Evolutionary conservation across 2,329 filamentous ascomycete species (phyloP).

Genomic region (Talaromyces sp.): DNA sequence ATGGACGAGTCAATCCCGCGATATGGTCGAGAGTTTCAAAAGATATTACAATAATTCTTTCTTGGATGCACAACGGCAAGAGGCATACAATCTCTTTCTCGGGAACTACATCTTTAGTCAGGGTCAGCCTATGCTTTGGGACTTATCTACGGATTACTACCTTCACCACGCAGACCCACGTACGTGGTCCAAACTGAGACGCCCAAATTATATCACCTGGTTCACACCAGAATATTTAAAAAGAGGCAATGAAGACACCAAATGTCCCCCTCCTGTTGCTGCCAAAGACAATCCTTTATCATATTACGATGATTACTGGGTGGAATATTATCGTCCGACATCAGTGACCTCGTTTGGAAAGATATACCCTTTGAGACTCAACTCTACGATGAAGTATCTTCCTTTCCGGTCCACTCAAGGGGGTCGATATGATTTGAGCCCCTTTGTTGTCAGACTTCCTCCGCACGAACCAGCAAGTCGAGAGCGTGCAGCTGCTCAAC

Average conservation of each 20-base stretch:
- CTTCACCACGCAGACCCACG: slow-evolving; percentile 85
- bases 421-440: slow-evolving; percentile 77
- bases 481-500: slow-evolving; percentile 44
- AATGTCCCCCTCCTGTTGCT: slow-evolving; percentile 16
- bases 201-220: slow-evolving; percentile 82
- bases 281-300: slow-evolving; percentile 32
- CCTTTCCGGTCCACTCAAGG: slow-evolving; percentile 66
- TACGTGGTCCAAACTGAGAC: slow-evolving; percentile 61
- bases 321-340: slow-evolving; percentile 90
- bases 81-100: slow-evolving; percentile 95
- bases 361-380: slow-evolving; percentile 89
- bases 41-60: slow-evolving; percentile 99
- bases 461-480: slow-evolving; percentile 54
- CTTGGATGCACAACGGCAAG: slow-evolving; percentile 93
- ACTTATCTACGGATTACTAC: slow-evolving; percentile 91
- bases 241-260: slow-evolving; percentile 43
- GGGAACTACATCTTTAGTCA: slow-evolving; percentile 89
- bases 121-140: slow-evolving; percentile 94
- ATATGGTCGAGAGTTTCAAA: slow-evolving; percentile 99
- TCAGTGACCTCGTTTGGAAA: slow-evolving; percentile 87
- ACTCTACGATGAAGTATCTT: slow-evolving; percentile 80
- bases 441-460: slow-evolving; percentile 73
- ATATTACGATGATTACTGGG: slow-evolving; percentile 91
- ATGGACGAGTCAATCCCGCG: slow-evolving; percentile 94
- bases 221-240: slow-evolving; percentile 72